phyloP scores from a whole-genome alignment of 2,329 filamentous ascomycete species.

The Alternaria burnsii region DNA sequence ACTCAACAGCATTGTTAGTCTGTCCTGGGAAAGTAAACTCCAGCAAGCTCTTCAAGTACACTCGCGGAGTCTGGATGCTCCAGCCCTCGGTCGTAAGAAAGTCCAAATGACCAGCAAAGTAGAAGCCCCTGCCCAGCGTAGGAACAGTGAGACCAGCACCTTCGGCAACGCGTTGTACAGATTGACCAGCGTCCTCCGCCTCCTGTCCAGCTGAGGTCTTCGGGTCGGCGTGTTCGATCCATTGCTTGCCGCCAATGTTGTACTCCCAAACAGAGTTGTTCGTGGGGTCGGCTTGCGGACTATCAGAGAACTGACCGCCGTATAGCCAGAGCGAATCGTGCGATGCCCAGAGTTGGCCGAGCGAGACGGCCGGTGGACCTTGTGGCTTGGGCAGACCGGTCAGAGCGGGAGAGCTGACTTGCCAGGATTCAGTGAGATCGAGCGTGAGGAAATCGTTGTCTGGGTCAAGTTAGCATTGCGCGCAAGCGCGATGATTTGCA shows the following conservation, averaged over 20 bases:
- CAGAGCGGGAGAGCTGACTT: slow-evolving; percentile 69
- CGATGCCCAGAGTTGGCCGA: slow-evolving; percentile 80
- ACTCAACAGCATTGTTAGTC: slow-evolving; percentile 68
- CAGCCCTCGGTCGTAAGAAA: slow-evolving; percentile 70
- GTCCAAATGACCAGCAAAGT: slow-evolving; percentile 81
- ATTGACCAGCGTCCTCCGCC: slow-evolving; percentile 63
- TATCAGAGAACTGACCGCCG: slow-evolving; percentile 76
- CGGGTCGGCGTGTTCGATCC: slow-evolving; percentile 70
- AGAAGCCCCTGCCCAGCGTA: slow-evolving; percentile 75
- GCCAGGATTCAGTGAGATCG: slow-evolving; percentile 78
- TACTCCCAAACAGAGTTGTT: slow-evolving; percentile 76
- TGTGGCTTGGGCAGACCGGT: slow-evolving; percentile 69
- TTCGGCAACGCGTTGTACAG: slow-evolving; percentile 75
- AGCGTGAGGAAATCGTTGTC: slow-evolving; percentile 73
- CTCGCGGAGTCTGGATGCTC: slow-evolving; percentile 68
- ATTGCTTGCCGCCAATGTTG: slow-evolving; percentile 65
- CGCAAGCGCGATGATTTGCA: not conserved
- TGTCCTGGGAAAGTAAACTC: slow-evolving; percentile 80
- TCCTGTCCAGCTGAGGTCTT: slow-evolving; percentile 70
- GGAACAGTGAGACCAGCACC: slow-evolving; percentile 76
- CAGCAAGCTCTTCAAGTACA: slow-evolving; percentile 77
- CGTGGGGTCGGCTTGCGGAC: slow-evolving; percentile 64
- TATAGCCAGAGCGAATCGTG: slow-evolving; percentile 75
- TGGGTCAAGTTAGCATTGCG: slow-evolving; percentile 18
- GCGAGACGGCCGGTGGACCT: slow-evolving; percentile 74